Evolutionary conservation across 108 stramenopile species (phyloP).

Genomic region (Parietichytrium sp.): DNA sequence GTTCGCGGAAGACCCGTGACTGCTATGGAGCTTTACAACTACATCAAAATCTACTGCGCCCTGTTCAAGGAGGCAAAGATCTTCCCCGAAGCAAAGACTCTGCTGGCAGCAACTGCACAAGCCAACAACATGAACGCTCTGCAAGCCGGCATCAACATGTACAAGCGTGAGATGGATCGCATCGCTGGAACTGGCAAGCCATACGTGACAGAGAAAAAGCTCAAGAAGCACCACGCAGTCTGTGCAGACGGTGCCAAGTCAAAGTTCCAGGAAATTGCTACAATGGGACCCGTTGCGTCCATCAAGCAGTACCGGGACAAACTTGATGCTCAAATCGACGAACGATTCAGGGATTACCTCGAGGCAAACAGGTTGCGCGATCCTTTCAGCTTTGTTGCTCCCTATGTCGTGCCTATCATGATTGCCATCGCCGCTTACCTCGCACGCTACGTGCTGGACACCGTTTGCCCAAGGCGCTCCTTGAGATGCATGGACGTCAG

Average conservation of each 20-base stretch:
- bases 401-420: conserved; percentile 75
- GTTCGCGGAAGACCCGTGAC: conserved; percentile 83
- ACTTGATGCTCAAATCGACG: conserved; percentile 67
- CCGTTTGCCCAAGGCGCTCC: conserved; percentile 74
- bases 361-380: conserved; percentile 81
- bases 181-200: conserved; percentile 73
- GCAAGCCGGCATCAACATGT: conserved; percentile 69
- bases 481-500: conserved; percentile 70
- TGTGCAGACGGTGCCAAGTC: conserved; percentile 59
- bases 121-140: conserved; percentile 91
- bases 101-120: conserved; percentile 91
- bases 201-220: conserved; percentile 72
- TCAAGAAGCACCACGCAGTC: conserved; percentile 68
- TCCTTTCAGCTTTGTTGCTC: conserved; percentile 81
- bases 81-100: conserved; percentile 89
- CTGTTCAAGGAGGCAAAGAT: conserved; percentile 84
- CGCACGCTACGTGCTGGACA: conserved; percentile 72
- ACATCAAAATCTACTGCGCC: conserved; percentile 84
- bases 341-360: conserved; percentile 69
- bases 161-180: conserved; percentile 79
- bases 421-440: conserved; percentile 75
- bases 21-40: conserved; percentile 80
- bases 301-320: conserved; percentile 68
- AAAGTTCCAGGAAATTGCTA: conserved; percentile 82
- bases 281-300: conserved; percentile 77